Evolutionary conservation across 2,329 filamentous ascomycete genomes (phyloP), one percentile per base, ranked within the genome.

Genomic region (Hymenoscyphus fructigenus): DNA sequence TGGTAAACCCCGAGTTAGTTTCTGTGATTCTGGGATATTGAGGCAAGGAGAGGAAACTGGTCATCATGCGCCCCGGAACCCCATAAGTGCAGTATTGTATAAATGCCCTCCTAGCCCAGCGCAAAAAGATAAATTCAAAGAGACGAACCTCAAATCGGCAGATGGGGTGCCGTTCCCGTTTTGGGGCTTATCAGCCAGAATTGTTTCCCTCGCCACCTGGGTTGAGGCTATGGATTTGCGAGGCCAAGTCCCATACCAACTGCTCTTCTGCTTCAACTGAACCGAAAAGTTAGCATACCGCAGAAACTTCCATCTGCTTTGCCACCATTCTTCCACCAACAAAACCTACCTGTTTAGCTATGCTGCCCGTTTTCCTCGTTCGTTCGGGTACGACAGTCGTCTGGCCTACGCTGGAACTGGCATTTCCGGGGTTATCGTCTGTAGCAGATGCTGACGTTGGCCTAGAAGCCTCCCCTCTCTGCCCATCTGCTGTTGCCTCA

Each of bases 241-340:
- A 20, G 85, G 83, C 84, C 84, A 88, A 20, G 86, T 75, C 28
- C 85, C 84, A 74, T 88, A 88, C 86, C 86, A 89, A 74, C 85
- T 88, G 26, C 66, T 66, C 23, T 70, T 74, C 9, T 68, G 60
- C 47, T 70, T 69, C n/a, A 73, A 44, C 71, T 74, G 38, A n/a
- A 60, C 28, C 17, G 26, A 6, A n/a, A 14, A 20, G 62, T 67
- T 66, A 67, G 55, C 59, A 34, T 44, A 50, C 9, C 14, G 26
- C 50, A 29, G 32, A 59, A n/a, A 32, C 14, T 14, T 38, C 5
- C 60, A 55, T 63, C 34, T 20, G 57, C n/a, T 32, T 63, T 61
- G 26, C 50, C 36, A 55, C 36, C 58, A 36, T 23, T 60, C 68
- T 63, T 68, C 62, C 47, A 68, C 68, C n/a, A 57, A 28, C 55